phyloP scores from a whole-genome alignment of 768 basidiomycete genomes.

The Dentipellis sp. region DNA sequence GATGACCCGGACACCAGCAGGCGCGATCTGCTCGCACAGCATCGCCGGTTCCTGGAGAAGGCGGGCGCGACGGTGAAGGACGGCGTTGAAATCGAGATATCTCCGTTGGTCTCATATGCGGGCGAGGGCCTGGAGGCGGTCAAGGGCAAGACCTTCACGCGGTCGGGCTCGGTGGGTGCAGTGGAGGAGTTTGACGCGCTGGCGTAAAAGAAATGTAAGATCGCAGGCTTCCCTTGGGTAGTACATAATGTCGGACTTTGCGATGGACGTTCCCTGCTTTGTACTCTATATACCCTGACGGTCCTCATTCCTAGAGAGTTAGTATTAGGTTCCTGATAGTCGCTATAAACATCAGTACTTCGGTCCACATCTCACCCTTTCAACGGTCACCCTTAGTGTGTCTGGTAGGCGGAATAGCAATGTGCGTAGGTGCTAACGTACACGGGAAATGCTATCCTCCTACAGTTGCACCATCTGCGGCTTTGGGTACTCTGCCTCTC shows the following conservation, averaged over 20 bases:
- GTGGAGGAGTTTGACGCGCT: constrained; percentile 68
- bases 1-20: constrained; percentile 91
- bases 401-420: neutral
- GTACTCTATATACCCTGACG: neutral
- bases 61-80: constrained; percentile 71
- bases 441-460: neutral
- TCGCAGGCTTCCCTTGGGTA: neutral
- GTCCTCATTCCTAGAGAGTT: neutral
- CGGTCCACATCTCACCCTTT: neutral
- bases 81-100: constrained; percentile 83
- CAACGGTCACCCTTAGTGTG: neutral
- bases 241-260: neutral
- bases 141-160: constrained; percentile 70
- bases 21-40: constrained; percentile 81
- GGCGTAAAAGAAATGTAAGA: constrained; percentile 21
- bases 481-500: constrained; percentile 33
- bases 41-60: constrained; percentile 69
- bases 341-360: too few relatives aligned
- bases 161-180: constrained; percentile 58
- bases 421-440: neutral
- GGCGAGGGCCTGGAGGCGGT: constrained; percentile 83
- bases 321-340: neutral
- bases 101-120: constrained; percentile 80
- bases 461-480: constrained; percentile 9
- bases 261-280: neutral